Evolutionary conservation across 306 rosid genomes (phyloP), one percentile per base, ranked within the genome.

Genomic region (Mucuna pruriens): DNA sequence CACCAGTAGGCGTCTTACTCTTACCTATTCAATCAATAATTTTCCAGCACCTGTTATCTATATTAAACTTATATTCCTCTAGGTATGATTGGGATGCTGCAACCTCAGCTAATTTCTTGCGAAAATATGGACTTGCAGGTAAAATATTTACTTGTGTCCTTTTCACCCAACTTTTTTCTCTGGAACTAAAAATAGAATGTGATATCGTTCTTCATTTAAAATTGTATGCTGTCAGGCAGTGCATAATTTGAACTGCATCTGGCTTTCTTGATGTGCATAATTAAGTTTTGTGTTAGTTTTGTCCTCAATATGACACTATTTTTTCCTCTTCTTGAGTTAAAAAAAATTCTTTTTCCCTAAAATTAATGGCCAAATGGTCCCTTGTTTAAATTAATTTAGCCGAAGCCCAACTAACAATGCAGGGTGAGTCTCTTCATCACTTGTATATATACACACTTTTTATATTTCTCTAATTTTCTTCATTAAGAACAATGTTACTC

Each of bases 41-140:
- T 76, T 77, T 52, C n/a, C n/a, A n/a, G n/a, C n/a, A n/a, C n/a
- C 51, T 67, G 55, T 85, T 68, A 75, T 29, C 15, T 20, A 9
- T 61, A 26, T 49, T 45, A 38, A 77, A 77, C 15, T 79, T 81
- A 31, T 78, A 48, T 84, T 74, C 51, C 73, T 26, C 48, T 89
- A 95, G 97, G 90, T 95, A 95, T 86, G 99, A 95, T 86, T 95
- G n/a, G 98, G 99, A 93, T 93, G n/a, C n/a, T n/a, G n/a, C n/a
- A n/a, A n/a, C n/a, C n/a, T n/a, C n/a, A n/a, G n/a, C n/a, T n/a
- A 93, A 90, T 86, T 95, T 95, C 94, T 84, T 95, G 72, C 84
- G n/a, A 54, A 93, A 93, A 77, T 89, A 91, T 74, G 97, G 93
- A 74, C 99, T 92, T 31, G 66, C 52, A 66, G n/a, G n/a, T n/a